These are phyloP conservation scores for Populus nigra DNA, from an alignment of 345 rosid genomes.

Conservation along the genomic window DNA sequence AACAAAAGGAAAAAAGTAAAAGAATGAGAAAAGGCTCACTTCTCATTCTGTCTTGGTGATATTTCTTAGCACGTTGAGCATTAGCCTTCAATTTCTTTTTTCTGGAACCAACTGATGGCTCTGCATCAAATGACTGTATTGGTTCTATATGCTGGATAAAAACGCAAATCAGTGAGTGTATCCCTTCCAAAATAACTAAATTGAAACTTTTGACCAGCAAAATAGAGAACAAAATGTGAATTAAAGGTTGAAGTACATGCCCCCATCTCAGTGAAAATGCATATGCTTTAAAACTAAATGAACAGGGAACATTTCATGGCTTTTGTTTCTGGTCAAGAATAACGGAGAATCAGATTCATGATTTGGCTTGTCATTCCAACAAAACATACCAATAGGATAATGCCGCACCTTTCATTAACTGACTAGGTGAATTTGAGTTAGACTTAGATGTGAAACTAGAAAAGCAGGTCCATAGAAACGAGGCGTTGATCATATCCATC, in stretches of 20 bases:
- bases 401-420: not conserved
- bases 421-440: not conserved
- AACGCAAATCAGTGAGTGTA: slow-evolving; percentile 5
- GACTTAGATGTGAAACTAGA: not conserved
- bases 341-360: not conserved
- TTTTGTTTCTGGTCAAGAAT: not conserved
- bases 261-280: not conserved
- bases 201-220: not conserved
- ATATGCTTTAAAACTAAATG: not conserved
- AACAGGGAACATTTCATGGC: not conserved
- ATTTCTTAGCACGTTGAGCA: slow-evolving; percentile 31
- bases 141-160: slow-evolving; percentile 38
- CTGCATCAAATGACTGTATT: slow-evolving; percentile 28
- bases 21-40: slow-evolving; percentile 30
- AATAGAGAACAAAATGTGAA: not conserved
- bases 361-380: not conserved
- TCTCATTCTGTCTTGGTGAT: slow-evolving; percentile 36
- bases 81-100: slow-evolving; percentile 28
- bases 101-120: slow-evolving; percentile 12
- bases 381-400: not conserved
- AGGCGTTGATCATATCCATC: not conserved
- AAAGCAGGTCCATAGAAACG: not conserved
- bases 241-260: not conserved
- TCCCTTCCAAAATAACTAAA: not conserved
- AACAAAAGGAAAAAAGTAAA: not conserved